phyloP scores from a whole-genome alignment of 2,329 filamentous ascomycete species.

The Aspergillus glaucus region DNA sequence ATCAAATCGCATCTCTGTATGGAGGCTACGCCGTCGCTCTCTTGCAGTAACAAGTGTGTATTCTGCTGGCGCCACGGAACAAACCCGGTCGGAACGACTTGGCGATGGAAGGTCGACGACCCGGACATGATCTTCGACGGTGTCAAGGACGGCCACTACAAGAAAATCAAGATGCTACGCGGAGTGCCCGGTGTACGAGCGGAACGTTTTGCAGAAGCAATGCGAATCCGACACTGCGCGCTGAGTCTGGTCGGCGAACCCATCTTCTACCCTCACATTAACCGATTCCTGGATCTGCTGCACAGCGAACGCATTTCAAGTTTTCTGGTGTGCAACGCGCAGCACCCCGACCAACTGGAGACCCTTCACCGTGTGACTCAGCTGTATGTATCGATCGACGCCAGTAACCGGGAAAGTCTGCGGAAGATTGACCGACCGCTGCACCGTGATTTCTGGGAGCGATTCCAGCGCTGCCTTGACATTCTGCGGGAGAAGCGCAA shows the following conservation, averaged over 20 bases:
- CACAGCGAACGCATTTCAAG: conserved; percentile 83
- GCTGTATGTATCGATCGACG: conserved; percentile 93
- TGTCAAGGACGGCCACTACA: conserved; percentile 86
- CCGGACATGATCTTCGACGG: conserved; percentile 85
- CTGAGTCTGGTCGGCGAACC: conserved; percentile 89
- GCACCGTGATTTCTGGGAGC: conserved; percentile 95
- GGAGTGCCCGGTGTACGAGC: conserved; percentile 88
- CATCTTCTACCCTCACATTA: conserved; percentile 98
- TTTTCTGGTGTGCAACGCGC: conserved; percentile 94
- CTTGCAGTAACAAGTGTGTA: conserved; percentile 96
- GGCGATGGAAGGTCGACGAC: conserved; percentile 92
- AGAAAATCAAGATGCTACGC: conserved; percentile 95
- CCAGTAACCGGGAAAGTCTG: conserved; percentile 79
- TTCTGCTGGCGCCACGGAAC: conserved; percentile 99
- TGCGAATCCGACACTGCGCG: conserved; percentile 89
- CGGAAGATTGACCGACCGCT: conserved; percentile 85
- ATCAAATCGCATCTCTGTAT: conserved; percentile 96
- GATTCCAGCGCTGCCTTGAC: conserved; percentile 83
- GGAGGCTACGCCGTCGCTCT: conserved; percentile 93
- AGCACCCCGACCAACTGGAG: conserved; percentile 86
- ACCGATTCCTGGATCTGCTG: conserved; percentile 78
- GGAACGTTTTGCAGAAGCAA: conserved; percentile 85
- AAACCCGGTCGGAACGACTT: conserved; percentile 92
- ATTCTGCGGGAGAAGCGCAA: conserved; percentile 79
- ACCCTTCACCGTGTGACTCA: conserved; percentile 82